Evolutionary conservation across 2,329 filamentous ascomycete species (phyloP).

Genomic region (Paradendryphiella salina): DNA sequence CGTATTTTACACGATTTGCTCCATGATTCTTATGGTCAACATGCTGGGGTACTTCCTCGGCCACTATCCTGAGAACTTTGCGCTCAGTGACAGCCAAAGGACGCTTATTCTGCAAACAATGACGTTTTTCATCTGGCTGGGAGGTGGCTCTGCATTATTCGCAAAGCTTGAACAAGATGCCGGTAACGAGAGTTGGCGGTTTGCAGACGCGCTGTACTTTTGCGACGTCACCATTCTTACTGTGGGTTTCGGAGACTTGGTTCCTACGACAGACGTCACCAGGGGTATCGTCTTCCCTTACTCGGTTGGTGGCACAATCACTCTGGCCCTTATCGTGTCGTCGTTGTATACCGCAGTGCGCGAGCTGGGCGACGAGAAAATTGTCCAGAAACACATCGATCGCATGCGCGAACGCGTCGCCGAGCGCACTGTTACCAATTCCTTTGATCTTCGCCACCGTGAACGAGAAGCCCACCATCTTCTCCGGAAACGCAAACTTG

Average conservation of each 20-base stretch:
- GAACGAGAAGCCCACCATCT: slow-evolving; percentile 33
- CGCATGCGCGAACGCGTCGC: slow-evolving; percentile 59
- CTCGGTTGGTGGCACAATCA: slow-evolving; percentile 80
- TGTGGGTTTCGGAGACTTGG: slow-evolving; percentile 57
- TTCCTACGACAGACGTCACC: slow-evolving; percentile 59
- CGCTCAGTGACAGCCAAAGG: slow-evolving; percentile 76
- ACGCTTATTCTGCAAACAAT: slow-evolving; percentile 92
- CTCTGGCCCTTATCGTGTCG: slow-evolving; percentile 79
- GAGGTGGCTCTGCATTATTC: slow-evolving; percentile 76
- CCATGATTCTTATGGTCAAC: slow-evolving; percentile 75
- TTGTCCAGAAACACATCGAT: slow-evolving; percentile 63
- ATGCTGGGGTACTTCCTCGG: slow-evolving; percentile 75
- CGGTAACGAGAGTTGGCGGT: slow-evolving; percentile 63
- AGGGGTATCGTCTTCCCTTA: slow-evolving; percentile 80
- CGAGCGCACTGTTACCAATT: slow-evolving; percentile 57
- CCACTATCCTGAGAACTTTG: slow-evolving; percentile 78
- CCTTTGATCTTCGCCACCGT: slow-evolving; percentile 52
- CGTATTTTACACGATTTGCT: slow-evolving; percentile 75
- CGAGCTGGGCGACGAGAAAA: slow-evolving; percentile 64
- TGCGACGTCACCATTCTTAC: slow-evolving; percentile 50
- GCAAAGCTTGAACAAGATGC: slow-evolving; percentile 62
- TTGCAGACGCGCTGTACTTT: slow-evolving; percentile 66
- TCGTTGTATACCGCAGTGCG: slow-evolving; percentile 71
- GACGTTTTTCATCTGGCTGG: slow-evolving; percentile 78
- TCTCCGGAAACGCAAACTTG: slow-evolving; percentile 22